phyloP scores from a whole-genome alignment of 768 basidiomycete species.

The Boletus coccyginus region DNA sequence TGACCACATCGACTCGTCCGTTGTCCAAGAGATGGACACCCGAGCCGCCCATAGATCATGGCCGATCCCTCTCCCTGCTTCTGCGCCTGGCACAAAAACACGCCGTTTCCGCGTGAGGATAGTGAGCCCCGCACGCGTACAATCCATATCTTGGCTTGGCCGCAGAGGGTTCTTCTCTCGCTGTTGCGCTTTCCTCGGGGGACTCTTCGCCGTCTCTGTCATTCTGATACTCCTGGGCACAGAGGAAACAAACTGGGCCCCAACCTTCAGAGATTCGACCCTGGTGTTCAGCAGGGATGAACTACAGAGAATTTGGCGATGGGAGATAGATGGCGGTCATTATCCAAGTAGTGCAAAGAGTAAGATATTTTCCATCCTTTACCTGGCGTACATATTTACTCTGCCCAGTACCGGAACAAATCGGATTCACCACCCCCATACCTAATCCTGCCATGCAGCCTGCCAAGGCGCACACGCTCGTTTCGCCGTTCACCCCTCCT shows the following conservation, averaged over 20 bases:
- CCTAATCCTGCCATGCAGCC: conserved; percentile 67
- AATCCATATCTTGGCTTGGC: conserved; percentile 45
- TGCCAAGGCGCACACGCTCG: conserved; percentile 42
- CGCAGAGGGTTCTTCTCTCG: conserved; percentile 55
- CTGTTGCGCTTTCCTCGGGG: conserved; percentile 47
- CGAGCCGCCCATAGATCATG: conserved; percentile 30
- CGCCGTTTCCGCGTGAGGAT: conserved; percentile 58
- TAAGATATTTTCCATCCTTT: conserved; percentile 37
- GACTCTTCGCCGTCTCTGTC: conserved; percentile 47
- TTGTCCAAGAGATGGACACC: conserved; percentile 37
- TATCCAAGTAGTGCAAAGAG: conserved; percentile 72
- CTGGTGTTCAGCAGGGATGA: conserved; percentile 70
- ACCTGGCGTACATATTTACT: not conserved
- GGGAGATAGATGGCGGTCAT: conserved; percentile 90
- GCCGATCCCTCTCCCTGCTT: conserved; percentile 54
- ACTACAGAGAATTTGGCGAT: conserved; percentile 84
- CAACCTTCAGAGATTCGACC: conserved; percentile 50
- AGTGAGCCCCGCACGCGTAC: conserved; percentile 45
- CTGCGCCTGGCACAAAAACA: conserved; percentile 50
- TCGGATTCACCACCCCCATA: conserved; percentile 54
- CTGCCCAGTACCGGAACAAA: conserved; percentile 56
- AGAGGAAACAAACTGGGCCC: conserved; percentile 42
- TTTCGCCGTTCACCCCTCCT: conserved; percentile 49
- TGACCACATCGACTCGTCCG: conserved; percentile 25
- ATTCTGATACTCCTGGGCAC: conserved; percentile 40